Evolutionary conservation across 2,329 filamentous ascomycete species (phyloP).

Genomic region (Periconia macrospinosa): DNA sequence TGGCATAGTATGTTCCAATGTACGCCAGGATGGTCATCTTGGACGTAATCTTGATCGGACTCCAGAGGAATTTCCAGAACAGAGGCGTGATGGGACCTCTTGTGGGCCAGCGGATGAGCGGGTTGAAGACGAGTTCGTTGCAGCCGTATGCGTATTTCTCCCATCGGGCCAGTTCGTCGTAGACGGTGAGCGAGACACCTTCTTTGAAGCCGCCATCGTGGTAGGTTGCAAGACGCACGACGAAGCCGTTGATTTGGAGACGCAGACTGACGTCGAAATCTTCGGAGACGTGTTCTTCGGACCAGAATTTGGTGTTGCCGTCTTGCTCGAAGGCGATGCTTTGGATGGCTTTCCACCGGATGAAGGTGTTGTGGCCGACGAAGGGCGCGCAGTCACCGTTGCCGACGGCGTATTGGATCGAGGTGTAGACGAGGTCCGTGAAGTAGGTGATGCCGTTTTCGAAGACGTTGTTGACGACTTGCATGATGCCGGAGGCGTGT

Average conservation of each 20-base stretch:
- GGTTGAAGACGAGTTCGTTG: slow-evolving; percentile 70
- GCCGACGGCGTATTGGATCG: slow-evolving; percentile 69
- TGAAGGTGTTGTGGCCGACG: slow-evolving; percentile 74
- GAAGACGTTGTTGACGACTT: slow-evolving; percentile 70
- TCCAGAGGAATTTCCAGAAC: slow-evolving; percentile 62
- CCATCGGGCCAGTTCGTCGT: slow-evolving; percentile 71
- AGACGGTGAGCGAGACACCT: slow-evolving; percentile 70
- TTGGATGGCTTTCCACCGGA: slow-evolving; percentile 68
- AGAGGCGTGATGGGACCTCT: slow-evolving; percentile 66
- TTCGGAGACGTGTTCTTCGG: slow-evolving; percentile 72
- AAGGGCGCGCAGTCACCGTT: slow-evolving; percentile 73
- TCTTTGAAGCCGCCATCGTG: slow-evolving; percentile 71
- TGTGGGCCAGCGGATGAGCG: slow-evolving; percentile 61
- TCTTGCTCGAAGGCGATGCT: slow-evolving; percentile 55
- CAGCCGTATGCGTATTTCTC: slow-evolving; percentile 66
- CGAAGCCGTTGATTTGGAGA: slow-evolving; percentile 67
- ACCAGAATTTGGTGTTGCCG: slow-evolving; percentile 69
- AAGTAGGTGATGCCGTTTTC: slow-evolving; percentile 77
- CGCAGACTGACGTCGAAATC: slow-evolving; percentile 75
- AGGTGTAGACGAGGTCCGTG: slow-evolving; percentile 73
- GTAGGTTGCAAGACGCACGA: slow-evolving; percentile 69
- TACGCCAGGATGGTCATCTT: slow-evolving; percentile 72
- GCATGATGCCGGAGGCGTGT: slow-evolving; percentile 70
- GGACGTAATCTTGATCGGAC: slow-evolving; percentile 63
- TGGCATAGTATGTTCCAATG: slow-evolving; percentile 70